phyloP scores from a whole-genome alignment of 192 early-diverging fungal genomes.

The Backusella tuberculispora region DNA sequence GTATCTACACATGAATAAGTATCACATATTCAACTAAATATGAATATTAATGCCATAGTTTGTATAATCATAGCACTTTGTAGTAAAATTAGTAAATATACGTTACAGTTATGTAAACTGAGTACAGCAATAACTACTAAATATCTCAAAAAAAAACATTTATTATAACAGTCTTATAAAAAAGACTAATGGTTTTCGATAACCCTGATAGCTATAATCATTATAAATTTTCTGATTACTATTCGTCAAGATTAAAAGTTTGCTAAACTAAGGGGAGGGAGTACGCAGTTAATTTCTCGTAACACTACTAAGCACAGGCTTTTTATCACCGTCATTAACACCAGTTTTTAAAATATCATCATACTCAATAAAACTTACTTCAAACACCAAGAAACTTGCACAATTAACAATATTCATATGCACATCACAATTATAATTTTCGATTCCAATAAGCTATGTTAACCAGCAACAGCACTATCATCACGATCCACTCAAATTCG shows the following conservation, averaged over 20 bases:
- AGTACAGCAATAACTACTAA: background rate
- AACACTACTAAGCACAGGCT: background rate
- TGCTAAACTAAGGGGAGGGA: background rate
- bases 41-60: too few relatives aligned
- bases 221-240: slow-evolving; percentile 2
- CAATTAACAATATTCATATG: background rate
- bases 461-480: background rate
- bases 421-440: background rate
- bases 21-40: too few relatives aligned
- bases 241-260: background rate
- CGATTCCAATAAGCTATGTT: background rate
- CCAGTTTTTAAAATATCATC: background rate
- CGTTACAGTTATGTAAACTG: background rate
- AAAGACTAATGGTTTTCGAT: background rate
- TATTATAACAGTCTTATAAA: background rate
- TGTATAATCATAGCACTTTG: too few relatives aligned
- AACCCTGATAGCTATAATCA: background rate
- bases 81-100: too few relatives aligned
- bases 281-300: slow-evolving; percentile 5
- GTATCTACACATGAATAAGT: too few relatives aligned
- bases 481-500: background rate
- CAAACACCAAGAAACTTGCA: too few relatives aligned
- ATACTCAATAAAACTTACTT: background rate
- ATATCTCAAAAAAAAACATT: background rate
- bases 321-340: slow-evolving; percentile 8